These are phyloP conservation scores for Penicillium coffeae DNA, from an alignment of 495 filamentous ascomycete species.

Conservation along the genomic window DNA sequence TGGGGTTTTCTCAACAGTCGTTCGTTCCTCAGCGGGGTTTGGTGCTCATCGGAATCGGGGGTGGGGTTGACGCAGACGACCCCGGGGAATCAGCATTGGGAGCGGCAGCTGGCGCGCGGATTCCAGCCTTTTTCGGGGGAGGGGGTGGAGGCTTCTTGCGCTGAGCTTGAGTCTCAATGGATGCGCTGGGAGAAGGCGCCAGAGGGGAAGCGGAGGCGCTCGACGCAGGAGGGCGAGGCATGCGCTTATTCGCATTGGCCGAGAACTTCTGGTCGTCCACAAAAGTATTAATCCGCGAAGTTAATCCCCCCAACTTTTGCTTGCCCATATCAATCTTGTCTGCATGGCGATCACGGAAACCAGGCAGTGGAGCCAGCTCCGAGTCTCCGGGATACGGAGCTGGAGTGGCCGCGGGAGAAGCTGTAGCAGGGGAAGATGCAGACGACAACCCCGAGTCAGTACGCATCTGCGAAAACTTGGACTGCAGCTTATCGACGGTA, in stretches of 20 bases:
- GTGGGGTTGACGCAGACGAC: conserved; percentile 29
- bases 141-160: conserved; percentile 68
- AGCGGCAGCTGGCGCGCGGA: conserved; percentile 29
- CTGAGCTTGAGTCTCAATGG: conserved; percentile 20
- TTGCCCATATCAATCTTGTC: conserved; percentile 66
- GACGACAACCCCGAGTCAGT: conserved; percentile 22
- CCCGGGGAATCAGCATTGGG: conserved; percentile 11
- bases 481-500: conserved; percentile 63
- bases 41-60: conserved; percentile 38
- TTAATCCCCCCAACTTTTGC: conserved; percentile 53
- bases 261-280: conserved; percentile 34
- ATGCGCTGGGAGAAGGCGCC: neutral
- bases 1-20: neutral
- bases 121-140: conserved; percentile 56
- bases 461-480: conserved; percentile 59
- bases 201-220: conserved; percentile 3
- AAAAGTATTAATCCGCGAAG: conserved; percentile 32
- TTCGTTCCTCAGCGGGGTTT: conserved; percentile 40
- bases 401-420: conserved; percentile 32
- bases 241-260: conserved; percentile 25
- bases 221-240: conserved; percentile 27
- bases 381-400: conserved; percentile 52
- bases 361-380: conserved; percentile 6
- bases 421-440: neutral
- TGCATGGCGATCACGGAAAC: conserved; percentile 56